Evolutionary conservation across 2,329 filamentous ascomycete species (phyloP).

Genomic region (Penicillium freii): DNA sequence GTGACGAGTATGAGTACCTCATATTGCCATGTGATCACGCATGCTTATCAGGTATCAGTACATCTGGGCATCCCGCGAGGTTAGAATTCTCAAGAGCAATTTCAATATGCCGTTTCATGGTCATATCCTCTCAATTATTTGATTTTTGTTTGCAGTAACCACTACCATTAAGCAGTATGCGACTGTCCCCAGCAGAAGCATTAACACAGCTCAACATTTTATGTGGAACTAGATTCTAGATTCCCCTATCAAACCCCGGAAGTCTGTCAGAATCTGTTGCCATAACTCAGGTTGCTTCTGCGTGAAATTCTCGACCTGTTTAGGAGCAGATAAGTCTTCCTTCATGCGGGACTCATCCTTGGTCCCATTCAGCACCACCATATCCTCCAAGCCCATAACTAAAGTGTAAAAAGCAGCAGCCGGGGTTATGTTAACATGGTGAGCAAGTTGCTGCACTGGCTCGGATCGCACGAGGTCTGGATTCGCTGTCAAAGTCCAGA

Average conservation of each 20-base stretch:
- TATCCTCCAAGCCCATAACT: slow-evolving; percentile 52
- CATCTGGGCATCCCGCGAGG: too few relatives aligned
- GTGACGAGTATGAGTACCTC: neutral
- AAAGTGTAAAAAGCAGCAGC: slow-evolving; percentile 56
- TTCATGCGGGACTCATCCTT: slow-evolving; percentile 53
- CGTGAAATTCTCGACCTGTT: slow-evolving; percentile 44
- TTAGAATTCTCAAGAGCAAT: neutral
- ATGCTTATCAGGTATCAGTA: neutral
- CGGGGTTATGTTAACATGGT: slow-evolving; percentile 40
- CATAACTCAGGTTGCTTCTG: slow-evolving; percentile 51
- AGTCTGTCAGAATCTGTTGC: slow-evolving; percentile 48
- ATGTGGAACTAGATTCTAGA: neutral
- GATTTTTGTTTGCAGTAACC: neutral
- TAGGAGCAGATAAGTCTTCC: slow-evolving; percentile 50
- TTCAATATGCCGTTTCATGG: neutral
- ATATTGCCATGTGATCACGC: neutral
- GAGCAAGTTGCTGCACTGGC: slow-evolving; percentile 53
- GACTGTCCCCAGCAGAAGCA: neutral
- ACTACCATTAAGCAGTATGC: neutral
- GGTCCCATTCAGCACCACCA: slow-evolving; percentile 57
- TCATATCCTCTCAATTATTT: neutral
- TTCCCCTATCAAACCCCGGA: slow-evolving; percentile 47
- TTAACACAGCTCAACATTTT: neutral
- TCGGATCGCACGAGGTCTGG: slow-evolving; percentile 49
- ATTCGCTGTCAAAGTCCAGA: slow-evolving; percentile 63